phyloP scores from a whole-genome alignment of 257 asterid genomes.

The Solanum clarkiae region DNA sequence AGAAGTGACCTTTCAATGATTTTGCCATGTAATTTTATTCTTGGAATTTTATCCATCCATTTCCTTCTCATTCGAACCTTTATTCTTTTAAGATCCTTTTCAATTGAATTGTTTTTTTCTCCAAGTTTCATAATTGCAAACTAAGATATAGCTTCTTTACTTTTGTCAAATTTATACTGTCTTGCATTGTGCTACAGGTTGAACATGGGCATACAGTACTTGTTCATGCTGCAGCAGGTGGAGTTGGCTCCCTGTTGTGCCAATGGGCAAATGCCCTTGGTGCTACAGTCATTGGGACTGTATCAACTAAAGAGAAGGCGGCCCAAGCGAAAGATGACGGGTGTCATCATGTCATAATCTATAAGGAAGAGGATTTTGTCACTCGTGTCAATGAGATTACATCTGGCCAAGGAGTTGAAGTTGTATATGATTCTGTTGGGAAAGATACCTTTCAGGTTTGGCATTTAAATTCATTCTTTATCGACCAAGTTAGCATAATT shows the following conservation, averaged over 20 bases:
- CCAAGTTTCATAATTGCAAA: not conserved
- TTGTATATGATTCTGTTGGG: constrained; percentile 97
- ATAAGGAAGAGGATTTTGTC: constrained; percentile 80
- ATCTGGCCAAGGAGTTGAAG: constrained; percentile 88
- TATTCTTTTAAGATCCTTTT: not conserved
- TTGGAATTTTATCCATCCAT: not conserved
- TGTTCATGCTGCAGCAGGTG: constrained; percentile 97
- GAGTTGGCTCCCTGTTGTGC: constrained; percentile 87
- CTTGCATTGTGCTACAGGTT: constrained; percentile 34
- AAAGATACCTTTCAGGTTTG: constrained; percentile 92
- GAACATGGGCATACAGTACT: constrained; percentile 78
- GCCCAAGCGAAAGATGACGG: constrained; percentile 90
- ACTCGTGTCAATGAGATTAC: constrained; percentile 79
- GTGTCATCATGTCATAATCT: constrained; percentile 71
- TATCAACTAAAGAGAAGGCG: constrained; percentile 82
- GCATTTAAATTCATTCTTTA: not conserved
- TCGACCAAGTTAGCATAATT: not conserved
- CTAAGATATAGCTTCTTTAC: not conserved
- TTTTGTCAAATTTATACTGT: not conserved
- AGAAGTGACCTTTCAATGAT: not conserved
- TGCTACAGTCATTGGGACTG: constrained; percentile 92
- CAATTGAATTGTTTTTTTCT: not conserved
- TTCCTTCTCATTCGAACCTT: not conserved
- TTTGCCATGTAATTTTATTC: not conserved
- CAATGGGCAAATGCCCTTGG: constrained; percentile 96